Base-by-base conservation (phyloP, 805 yeast genomes). In the Nakazawaea ernobii region DNA sequence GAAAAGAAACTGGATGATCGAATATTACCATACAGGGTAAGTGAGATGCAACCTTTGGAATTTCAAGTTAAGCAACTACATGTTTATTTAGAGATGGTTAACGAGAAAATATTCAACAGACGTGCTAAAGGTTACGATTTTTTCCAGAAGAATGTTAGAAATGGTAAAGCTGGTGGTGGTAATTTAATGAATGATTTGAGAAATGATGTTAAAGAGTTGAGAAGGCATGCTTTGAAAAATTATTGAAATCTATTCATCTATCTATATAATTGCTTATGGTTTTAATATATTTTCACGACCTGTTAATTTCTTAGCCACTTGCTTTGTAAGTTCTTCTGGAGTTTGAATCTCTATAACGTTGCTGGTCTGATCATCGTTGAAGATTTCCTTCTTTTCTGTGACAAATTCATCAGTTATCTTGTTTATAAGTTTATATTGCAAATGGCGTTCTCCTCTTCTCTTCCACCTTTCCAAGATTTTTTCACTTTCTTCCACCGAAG, bases 401-500 rank as follows among this genome's bases (percentile, higher is more conserved):
- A 65, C 58, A 41, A 63, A 65, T 29, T 60, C 55, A 7, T 53
- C 46, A 10, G 65, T 49, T 26, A 56, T 57, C 8, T 49, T 42
- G n/a, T 57, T 61, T 2, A 65, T 40, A 37, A 63, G 36, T 29
- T 52, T 50, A 32, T 53, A 41, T 11, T 61, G 45, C 8, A 55
- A 51, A 35, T 54, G 52, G 14, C 68, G 60, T 33, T 60, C 68
- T 8, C 78, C 77, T 55, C 84, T 67, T 33, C 63, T 67, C 29
- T 60, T 63, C 81, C 87, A 84, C 52, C 92, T 71, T 14, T 65
- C 64, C 30, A 69, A 62, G 14, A 74, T 59, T 28, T 57, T 62
- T 5, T 62, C 71, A 35, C 69, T 74, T 50, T 82, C 86, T n/a
- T 71, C 73, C 1, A 67, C 73, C 4, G 63, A 69, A 0, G 96